Evolutionary conservation across 2,329 filamentous ascomycete species (phyloP).

Genomic region (Fusarium setosum): DNA sequence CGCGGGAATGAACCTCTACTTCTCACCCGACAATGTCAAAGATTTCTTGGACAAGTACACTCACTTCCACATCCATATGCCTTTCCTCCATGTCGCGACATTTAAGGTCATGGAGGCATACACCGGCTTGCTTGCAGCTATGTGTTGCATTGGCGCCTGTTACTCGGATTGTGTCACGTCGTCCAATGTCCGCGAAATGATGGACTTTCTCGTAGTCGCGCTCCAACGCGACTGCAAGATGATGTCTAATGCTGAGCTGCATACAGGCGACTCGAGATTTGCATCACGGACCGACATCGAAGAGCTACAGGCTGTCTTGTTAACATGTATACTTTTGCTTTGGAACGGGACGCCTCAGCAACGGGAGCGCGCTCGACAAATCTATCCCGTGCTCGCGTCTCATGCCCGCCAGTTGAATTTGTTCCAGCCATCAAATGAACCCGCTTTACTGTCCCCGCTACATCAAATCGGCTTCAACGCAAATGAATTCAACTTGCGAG

Average conservation of each 20-base stretch:
- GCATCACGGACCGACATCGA: conserved; percentile 62
- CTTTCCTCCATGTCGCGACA: conserved; percentile 77
- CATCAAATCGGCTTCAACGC: conserved; percentile 66
- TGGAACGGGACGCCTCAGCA: conserved; percentile 79
- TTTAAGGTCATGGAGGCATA: conserved; percentile 75
- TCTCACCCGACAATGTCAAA: conserved; percentile 76
- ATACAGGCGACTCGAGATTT: conserved; percentile 40
- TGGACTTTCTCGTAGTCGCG: conserved; percentile 70
- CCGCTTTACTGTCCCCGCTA: conserved; percentile 66
- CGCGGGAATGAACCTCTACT: conserved; percentile 69
- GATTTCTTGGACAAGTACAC: conserved; percentile 78
- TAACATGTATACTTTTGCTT: conserved; percentile 71
- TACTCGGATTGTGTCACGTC: conserved; percentile 74
- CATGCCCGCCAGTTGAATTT: conserved; percentile 69
- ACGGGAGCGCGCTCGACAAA: conserved; percentile 69
- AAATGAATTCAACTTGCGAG: conserved; percentile 58
- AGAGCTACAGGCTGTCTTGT: conserved; percentile 74
- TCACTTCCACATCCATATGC: conserved; percentile 80
- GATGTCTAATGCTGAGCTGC: conserved; percentile 47
- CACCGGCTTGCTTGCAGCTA: conserved; percentile 73
- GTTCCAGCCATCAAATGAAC: conserved; percentile 62
- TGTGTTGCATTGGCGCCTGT: conserved; percentile 80
- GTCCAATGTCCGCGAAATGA: conserved; percentile 73
- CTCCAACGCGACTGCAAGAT: conserved; percentile 67
- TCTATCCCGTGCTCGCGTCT: conserved; percentile 67